Evolutionary conservation across 768 basidiomycete species (phyloP).

Genomic region (Suillus decipiens): DNA sequence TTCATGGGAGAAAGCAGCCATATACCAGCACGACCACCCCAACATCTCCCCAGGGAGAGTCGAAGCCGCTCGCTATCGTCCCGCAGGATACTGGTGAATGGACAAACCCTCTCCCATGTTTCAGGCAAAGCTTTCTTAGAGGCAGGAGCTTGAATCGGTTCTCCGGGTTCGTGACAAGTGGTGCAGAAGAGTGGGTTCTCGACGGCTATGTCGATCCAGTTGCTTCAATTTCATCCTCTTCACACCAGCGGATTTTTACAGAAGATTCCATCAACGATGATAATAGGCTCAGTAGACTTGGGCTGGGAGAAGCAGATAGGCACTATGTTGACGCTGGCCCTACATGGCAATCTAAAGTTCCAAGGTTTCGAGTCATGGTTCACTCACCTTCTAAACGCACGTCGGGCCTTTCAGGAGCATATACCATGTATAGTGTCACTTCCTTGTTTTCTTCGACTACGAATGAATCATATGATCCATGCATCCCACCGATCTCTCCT

Average conservation of each 20-base stretch:
- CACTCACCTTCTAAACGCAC: conserved; percentile 80
- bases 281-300: conserved; percentile 39
- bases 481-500: conserved; percentile 36
- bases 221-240: conserved; percentile 19
- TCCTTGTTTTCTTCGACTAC: conserved; percentile 54
- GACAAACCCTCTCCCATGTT: conserved; percentile 58
- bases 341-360: conserved; percentile 72
- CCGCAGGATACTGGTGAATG: conserved; percentile 77
- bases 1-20: conserved; percentile 29
- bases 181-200: conserved; percentile 83
- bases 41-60: conserved; percentile 30
- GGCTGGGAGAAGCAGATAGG: conserved; percentile 58
- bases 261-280: conserved; percentile 44
- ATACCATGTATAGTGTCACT: conserved; percentile 75
- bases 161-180: conserved; percentile 82
- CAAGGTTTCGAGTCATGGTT: conserved; percentile 73
- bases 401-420: conserved; percentile 67
- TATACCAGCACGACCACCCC: conserved; percentile 54
- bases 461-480: conserved; percentile 21
- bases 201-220: conserved; percentile 47
- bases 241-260: conserved; percentile 30
- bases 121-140: conserved; percentile 69
- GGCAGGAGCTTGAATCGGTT: conserved; percentile 84
- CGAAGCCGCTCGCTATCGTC: conserved; percentile 43
- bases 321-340: conserved; percentile 75